Percentiles rank a stretch among this genome's conserved stretches.
These are phyloP conservation scores for Pleurotus platypus DNA, from an alignment of 768 basidiomycete species.

Conservation along the genomic window DNA sequence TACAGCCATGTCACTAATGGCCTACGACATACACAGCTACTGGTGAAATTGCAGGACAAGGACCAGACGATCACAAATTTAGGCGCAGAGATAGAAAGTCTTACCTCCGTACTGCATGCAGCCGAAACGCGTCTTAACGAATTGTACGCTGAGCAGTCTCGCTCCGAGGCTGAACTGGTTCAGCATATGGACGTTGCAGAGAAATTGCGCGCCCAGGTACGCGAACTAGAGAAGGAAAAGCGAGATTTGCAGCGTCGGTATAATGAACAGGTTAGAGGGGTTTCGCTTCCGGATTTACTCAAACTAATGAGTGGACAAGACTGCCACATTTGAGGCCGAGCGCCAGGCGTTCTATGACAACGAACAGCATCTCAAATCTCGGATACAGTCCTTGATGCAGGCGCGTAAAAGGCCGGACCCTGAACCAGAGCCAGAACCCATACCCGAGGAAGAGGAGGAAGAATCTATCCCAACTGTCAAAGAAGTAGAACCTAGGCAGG, in stretches of 20 bases:
- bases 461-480: constrained; percentile 14
- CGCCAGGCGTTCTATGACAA: constrained; percentile 91
- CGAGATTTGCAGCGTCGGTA: constrained; percentile 78
- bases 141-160: constrained; percentile 75
- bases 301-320: constrained; percentile 37
- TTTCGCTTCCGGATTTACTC: constrained; percentile 1
- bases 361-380: constrained; percentile 89
- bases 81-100: constrained; percentile 58
- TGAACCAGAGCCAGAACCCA: constrained; percentile 19
- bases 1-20: constrained; percentile 8
- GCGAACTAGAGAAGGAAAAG: constrained; percentile 88
- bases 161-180: constrained; percentile 79
- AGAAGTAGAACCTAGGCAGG: constrained; percentile 30
- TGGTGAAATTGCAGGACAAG: constrained; percentile 75
- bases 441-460: constrained; percentile 37
- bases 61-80: constrained; percentile 64
- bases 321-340: constrained; percentile 86
- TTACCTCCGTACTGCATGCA: constrained; percentile 60
- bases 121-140: constrained; percentile 76
- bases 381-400: constrained; percentile 77
- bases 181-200: constrained; percentile 81
- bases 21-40: constrained; percentile 43
- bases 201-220: constrained; percentile 75
- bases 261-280: constrained; percentile 71
- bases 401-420: constrained; percentile 53